Conservation (phyloP, 305 asterid genomes). For the Fraxinus sp. region DNA sequence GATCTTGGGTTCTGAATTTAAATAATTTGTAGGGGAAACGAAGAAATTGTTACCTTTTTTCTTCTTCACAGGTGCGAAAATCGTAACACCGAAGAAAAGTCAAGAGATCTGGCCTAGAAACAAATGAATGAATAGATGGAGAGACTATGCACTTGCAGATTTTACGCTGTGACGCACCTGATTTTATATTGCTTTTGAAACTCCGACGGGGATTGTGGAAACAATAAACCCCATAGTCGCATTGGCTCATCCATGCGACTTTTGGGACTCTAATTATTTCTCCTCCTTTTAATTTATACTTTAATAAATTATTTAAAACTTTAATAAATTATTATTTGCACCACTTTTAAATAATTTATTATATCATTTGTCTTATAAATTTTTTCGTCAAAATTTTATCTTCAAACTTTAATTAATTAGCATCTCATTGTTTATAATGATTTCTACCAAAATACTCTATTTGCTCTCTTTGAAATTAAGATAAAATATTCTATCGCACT, state of each 20-base stretch:
- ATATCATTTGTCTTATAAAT: neutral
- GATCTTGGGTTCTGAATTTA: conserved; percentile 28
- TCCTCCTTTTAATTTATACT: neutral
- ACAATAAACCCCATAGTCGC: neutral
- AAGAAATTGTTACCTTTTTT: conserved; percentile 21
- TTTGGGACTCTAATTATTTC: neutral
- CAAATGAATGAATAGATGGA: conserved; percentile 11
- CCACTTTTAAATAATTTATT: no score
- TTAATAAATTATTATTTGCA: neutral
- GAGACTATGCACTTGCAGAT: neutral
- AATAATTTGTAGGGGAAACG: neutral
- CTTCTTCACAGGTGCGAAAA: neutral
- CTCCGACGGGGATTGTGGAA: neutral
- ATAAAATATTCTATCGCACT: no score
- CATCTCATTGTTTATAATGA: neutral
- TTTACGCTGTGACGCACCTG: neutral
- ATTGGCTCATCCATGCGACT: neutral
- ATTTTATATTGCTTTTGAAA: neutral
- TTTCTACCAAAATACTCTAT: neutral
- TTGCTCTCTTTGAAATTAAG: neutral
- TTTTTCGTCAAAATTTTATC: neutral
- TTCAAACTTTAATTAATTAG: neutral
- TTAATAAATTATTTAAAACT: neutral
- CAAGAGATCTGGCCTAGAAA: conserved; percentile 45
- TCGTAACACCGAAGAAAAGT: conserved; percentile 3